Evolutionary conservation across 176 grass and related monocot species (phyloP).

Genomic region (Oryza glaberrima): DNA sequence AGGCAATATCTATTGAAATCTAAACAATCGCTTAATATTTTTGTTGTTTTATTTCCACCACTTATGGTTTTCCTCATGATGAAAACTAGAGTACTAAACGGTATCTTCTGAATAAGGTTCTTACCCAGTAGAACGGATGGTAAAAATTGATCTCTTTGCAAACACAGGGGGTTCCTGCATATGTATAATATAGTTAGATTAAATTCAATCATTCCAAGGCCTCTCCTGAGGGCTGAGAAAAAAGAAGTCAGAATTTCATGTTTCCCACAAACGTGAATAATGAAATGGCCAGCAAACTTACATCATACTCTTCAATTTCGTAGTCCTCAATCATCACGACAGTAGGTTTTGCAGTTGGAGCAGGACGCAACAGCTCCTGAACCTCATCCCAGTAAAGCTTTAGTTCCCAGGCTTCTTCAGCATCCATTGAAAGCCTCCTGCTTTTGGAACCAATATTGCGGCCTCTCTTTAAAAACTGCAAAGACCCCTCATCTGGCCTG

Average conservation of each 20-base stretch:
- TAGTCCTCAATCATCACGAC: conserved; percentile 94
- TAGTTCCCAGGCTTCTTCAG: conserved; percentile 88
- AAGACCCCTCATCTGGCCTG: conserved; percentile 64
- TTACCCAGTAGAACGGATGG: conserved; percentile 81
- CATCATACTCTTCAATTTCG: conserved; percentile 99
- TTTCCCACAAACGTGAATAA: conserved; percentile 15
- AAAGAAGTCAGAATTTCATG: background rate
- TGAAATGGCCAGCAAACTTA: conserved; percentile 48
- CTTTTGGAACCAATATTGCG: conserved; percentile 88
- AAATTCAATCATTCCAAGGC: background rate
- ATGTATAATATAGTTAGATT: conserved; percentile 33
- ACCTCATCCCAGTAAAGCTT: conserved; percentile 95
- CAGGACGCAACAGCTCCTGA: conserved; percentile 93
- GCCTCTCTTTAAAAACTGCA: conserved; percentile 75
- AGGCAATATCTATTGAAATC: background rate
- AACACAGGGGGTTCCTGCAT: conserved; percentile 96
- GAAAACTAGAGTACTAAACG: background rate
- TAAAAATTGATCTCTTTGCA: conserved; percentile 98
- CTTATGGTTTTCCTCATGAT: background rate
- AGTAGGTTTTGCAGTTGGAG: conserved; percentile 80
- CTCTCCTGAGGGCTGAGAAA: conserved; percentile 6
- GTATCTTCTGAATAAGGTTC: conserved; percentile 29
- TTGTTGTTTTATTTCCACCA: background rate
- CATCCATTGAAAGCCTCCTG: conserved; percentile 86
- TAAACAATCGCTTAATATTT: background rate